A percentile compares a stretch with the other conserved stretches of the same genome.
Evolutionary conservation across 768 basidiomycete genomes (phyloP).

Genomic region (Leucogyrophana mollusca): DNA sequence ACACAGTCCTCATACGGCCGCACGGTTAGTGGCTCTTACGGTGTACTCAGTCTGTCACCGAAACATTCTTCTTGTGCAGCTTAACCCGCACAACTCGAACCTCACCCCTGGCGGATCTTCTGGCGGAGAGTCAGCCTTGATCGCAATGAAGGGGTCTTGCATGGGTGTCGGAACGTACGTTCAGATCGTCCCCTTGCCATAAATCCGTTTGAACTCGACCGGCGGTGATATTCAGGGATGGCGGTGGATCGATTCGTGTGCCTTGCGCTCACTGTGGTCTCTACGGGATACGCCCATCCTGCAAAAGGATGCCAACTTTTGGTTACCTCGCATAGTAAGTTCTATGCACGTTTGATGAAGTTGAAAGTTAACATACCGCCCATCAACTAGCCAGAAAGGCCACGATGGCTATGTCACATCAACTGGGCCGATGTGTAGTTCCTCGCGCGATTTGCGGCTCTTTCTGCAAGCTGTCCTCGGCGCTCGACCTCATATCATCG

Average conservation of each 20-base stretch:
- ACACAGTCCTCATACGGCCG: constrained; percentile 24
- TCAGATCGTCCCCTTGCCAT: background rate
- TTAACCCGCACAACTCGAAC: constrained; percentile 38
- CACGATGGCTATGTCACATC: background rate
- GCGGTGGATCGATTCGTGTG: constrained; percentile 29
- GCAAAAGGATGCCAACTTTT: constrained; percentile 23
- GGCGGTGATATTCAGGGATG: too few species aligned
- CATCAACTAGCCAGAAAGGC: background rate
- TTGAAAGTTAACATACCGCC: too few species aligned
- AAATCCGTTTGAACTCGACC: too few species aligned
- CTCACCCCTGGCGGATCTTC: constrained; percentile 43
- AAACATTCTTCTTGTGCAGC: constrained; percentile 23
- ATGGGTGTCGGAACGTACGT: constrained; percentile 37
- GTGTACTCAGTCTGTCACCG: constrained; percentile 18
- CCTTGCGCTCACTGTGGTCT: constrained; percentile 31
- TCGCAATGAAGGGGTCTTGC: constrained; percentile 38
- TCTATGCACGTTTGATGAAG: background rate
- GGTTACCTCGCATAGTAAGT: background rate
- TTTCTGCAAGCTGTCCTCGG: constrained; percentile 22
- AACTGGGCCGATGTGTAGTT: background rate
- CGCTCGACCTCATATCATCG: constrained; percentile 33
- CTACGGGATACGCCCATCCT: constrained; percentile 35
- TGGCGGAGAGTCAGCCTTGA: constrained; percentile 43
- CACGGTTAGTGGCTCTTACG: background rate
- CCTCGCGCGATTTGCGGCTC: background rate